phyloP scores from a whole-genome alignment of 176 grass and related monocot genomes.

The Eremochloa ophiuroides region DNA sequence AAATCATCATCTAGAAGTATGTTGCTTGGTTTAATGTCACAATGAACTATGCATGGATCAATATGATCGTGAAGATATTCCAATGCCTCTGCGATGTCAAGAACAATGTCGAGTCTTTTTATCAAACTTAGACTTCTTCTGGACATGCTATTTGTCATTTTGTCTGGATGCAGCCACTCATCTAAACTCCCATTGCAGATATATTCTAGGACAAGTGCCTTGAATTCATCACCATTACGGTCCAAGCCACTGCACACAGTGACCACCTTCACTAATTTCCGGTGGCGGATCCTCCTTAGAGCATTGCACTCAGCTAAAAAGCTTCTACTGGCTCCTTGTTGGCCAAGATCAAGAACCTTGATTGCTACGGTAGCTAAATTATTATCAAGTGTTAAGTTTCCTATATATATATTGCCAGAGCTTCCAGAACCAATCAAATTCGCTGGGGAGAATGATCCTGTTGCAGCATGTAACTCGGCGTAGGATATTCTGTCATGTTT shows the following conservation, averaged over 20 bases:
- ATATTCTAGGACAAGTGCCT: conserved; percentile 34
- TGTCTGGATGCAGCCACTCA: conserved; percentile 17
- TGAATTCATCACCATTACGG: conserved; percentile 22
- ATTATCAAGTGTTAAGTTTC: background rate
- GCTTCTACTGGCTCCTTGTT: conserved; percentile 16
- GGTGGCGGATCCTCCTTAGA: conserved; percentile 21
- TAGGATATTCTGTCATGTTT: conserved; percentile 19
- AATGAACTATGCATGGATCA: conserved; percentile 39
- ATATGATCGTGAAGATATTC: conserved; percentile 20
- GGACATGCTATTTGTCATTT: background rate
- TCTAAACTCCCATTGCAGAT: conserved; percentile 32
- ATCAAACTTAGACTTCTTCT: background rate
- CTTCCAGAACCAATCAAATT: conserved; percentile 37
- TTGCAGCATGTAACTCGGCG: conserved; percentile 12
- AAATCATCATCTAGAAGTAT: conserved; percentile 57
- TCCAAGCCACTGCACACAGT: conserved; percentile 11
- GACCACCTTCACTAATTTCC: conserved; percentile 29
- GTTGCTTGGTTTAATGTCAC: conserved; percentile 65
- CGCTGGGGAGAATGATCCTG: conserved; percentile 17
- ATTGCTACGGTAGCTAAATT: background rate
- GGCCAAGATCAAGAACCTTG: conserved; percentile 23
- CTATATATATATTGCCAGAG: conserved; percentile 18
- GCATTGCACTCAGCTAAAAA: conserved; percentile 29
- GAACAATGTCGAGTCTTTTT: background rate
- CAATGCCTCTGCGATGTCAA: conserved; percentile 32